Conservation (phyloP, 2,329 filamentous ascomycete species). For the Sarocladium kiliense region DNA sequence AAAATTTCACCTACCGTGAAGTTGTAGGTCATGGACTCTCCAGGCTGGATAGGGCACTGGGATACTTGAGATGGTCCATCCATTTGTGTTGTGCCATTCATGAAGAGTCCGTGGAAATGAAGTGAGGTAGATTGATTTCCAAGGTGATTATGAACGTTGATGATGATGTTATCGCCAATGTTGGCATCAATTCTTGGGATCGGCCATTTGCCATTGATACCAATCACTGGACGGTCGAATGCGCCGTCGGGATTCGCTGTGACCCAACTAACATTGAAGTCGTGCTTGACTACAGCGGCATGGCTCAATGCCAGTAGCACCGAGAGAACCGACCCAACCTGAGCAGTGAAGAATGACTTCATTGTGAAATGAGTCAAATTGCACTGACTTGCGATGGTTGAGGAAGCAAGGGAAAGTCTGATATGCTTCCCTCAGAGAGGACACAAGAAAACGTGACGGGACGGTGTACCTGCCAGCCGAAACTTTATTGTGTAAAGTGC, state of each 20-base stretch:
- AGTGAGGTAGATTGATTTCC: constrained; percentile 50
- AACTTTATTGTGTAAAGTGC: not conserved
- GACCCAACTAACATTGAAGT: constrained; percentile 70
- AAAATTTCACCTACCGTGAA: constrained; percentile 50
- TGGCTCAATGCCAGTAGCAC: not conserved
- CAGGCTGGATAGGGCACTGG: constrained; percentile 62
- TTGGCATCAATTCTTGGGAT: constrained; percentile 60
- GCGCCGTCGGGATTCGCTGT: constrained; percentile 66
- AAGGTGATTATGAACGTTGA: constrained; percentile 56
- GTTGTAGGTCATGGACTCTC: constrained; percentile 62
- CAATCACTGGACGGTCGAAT: constrained; percentile 61
- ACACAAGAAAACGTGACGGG: not conserved
- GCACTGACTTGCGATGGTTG: not conserved
- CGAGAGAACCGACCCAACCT: not conserved
- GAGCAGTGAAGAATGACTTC: not conserved
- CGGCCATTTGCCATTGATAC: constrained; percentile 74
- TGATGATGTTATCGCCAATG: constrained; percentile 55
- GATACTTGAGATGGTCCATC: constrained; percentile 63
- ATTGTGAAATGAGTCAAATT: not conserved
- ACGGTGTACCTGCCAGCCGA: not conserved
- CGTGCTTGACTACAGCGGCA: constrained; percentile 47
- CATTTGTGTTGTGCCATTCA: constrained; percentile 64
- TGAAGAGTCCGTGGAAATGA: constrained; percentile 68
- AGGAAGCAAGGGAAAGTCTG: not conserved
- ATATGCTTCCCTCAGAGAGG: not conserved